These are phyloP conservation scores for Barnettozyma sucrosica DNA, from an alignment of 805 yeast genomes.

Conservation along the genomic window DNA sequence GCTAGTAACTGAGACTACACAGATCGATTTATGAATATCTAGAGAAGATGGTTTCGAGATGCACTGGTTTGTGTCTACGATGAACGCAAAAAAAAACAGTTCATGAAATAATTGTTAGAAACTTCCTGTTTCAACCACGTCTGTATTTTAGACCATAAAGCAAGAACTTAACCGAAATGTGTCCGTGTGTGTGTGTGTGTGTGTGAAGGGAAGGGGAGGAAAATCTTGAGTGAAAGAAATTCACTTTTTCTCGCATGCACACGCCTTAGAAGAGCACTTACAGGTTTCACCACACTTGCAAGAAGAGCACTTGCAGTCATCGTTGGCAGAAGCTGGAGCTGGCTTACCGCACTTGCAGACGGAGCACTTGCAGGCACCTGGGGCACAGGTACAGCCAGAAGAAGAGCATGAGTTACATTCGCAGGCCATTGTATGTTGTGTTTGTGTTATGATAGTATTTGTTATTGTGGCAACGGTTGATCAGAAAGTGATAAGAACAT, in stretches of 20 bases:
- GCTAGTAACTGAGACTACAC: too few relatives aligned
- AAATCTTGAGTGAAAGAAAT: too few relatives aligned
- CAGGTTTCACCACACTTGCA: slow-evolving; percentile 6
- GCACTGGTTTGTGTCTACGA: too few relatives aligned
- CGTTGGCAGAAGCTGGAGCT: slow-evolving; percentile 1
- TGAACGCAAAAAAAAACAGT: too few relatives aligned
- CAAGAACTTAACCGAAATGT: too few relatives aligned
- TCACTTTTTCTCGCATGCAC: slow-evolving; percentile 5
- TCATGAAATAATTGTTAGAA: background rate
- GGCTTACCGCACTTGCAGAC: slow-evolving; percentile 7
- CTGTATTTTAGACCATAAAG: too few relatives aligned
- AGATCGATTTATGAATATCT: too few relatives aligned
- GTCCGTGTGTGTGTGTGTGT: too few relatives aligned
- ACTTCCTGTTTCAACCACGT: too few relatives aligned
- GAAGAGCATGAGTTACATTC: slow-evolving; percentile 7
- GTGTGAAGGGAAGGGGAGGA: too few relatives aligned
- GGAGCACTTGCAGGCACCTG: slow-evolving; percentile 5
- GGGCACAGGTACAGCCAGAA: slow-evolving; percentile 8
- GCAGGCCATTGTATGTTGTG: slow-evolving; percentile 4
- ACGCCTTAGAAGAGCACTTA: slow-evolving; percentile 1
- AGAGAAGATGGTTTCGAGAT: too few relatives aligned
- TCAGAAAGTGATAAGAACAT: background rate
- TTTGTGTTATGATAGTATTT: background rate
- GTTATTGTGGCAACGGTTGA: background rate
- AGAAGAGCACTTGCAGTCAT: slow-evolving; percentile 1